Base-by-base conservation (phyloP, 2,329 filamentous ascomycete genomes). In the Seiridium unicorne region DNA sequence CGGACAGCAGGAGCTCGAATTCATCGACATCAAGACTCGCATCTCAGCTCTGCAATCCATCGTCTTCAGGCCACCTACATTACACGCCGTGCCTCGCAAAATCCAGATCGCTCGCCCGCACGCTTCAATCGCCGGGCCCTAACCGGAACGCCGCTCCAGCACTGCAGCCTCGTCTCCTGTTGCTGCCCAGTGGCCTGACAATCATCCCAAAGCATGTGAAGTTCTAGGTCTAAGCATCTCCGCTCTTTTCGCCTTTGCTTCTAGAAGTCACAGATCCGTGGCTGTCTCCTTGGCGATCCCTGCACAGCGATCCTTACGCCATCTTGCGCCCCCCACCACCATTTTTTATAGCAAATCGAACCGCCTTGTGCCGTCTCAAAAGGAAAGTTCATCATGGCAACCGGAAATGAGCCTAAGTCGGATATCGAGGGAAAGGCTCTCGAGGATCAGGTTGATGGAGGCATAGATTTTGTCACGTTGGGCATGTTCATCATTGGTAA, bases 401-500 rank as follows among this genome's bases (percentile, higher is more conserved):
- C 57, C 42, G 48, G 57, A 18, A 38, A 55, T 34, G 54, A 57
- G 34, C 42, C n/a, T 26, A 57, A 44, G 55, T 31, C 40, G 18
- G 53, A 58, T 18, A 36, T 13, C 48, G 60, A 60, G 8, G 64
- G 60, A 32, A 60, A 60, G 31, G 64, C 60, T 49, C 58, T 65
- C 42, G 61, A 65, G 26, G 51, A 69, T 38, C 67, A 70, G 44
- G 63, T 68, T 18, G 77, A 78, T 26, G 62, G 38, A 3, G 74
- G 75, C 53, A 81, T 89, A 57, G 87, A 90, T 64, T 89, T 91
- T 73, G 85, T 88, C 61, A 89, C 87, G 0, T 69, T 91, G 68
- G 89, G 88, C 68, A 90, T 91, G 88, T 88, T 91, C 68, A 91
- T 90, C 55, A 86, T 91, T 62, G 88, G 87, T 89, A 76, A 73